Conservation (phyloP, 371 early-diverging fungal species). For the Mortierella sp. region DNA sequence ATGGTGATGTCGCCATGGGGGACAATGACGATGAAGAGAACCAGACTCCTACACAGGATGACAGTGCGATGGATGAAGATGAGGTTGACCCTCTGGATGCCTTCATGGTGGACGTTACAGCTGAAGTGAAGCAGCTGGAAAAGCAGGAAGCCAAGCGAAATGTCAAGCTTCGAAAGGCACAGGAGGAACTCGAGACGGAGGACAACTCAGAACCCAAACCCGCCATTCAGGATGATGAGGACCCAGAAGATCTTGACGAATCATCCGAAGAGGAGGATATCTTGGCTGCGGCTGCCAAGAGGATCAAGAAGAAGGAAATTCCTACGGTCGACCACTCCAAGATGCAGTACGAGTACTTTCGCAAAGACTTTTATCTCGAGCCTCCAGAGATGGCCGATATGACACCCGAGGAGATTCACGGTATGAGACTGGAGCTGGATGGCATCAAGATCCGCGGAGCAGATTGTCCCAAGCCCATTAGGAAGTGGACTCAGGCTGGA, state of each 20-base stretch:
- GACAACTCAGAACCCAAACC: constrained; percentile 26
- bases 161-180: constrained; percentile 44
- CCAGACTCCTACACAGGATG: constrained; percentile 32
- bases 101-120: constrained; percentile 87
- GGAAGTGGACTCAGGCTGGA: constrained; percentile 97
- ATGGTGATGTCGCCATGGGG: constrained; percentile 60
- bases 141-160: constrained; percentile 70
- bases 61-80: constrained; percentile 58
- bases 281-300: constrained; percentile 85
- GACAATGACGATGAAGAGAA: constrained; percentile 24
- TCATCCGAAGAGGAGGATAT: constrained; percentile 78
- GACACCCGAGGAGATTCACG: constrained; percentile 89
- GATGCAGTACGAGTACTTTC: constrained; percentile 90
- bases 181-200: constrained; percentile 25
- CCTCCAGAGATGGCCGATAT: constrained; percentile 90
- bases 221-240: constrained; percentile 61
- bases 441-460: constrained; percentile 94
- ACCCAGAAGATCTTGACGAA: constrained; percentile 65
- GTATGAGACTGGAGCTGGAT: constrained; percentile 87
- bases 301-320: constrained; percentile 93
- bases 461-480: constrained; percentile 94
- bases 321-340: constrained; percentile 90
- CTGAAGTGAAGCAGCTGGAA: constrained; percentile 79
- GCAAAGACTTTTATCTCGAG: constrained; percentile 97
- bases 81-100: constrained; percentile 84